phyloP scores from a whole-genome alignment of 352 stramenopile species.

The Phytophthora cryptogea region DNA sequence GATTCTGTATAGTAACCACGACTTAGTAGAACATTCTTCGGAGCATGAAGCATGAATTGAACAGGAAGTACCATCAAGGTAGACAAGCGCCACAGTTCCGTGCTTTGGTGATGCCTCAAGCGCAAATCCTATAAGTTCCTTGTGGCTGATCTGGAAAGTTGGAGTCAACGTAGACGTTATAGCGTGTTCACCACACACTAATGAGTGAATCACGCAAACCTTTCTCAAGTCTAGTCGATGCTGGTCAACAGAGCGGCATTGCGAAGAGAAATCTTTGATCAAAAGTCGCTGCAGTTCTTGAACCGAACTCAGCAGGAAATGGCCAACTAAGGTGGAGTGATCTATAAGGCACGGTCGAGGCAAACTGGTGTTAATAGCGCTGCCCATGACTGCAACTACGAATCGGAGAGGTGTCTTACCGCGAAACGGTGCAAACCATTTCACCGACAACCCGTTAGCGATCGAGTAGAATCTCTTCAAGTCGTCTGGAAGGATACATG shows the following conservation, averaged over 20 bases:
- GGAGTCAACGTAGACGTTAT: background rate
- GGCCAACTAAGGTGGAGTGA: slow-evolving; percentile 53
- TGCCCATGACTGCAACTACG: background rate
- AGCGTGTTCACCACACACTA: no score
- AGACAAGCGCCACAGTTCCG: slow-evolving; percentile 63
- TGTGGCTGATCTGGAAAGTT: slow-evolving; percentile 12
- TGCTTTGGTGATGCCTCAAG: slow-evolving; percentile 63
- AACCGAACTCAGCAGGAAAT: slow-evolving; percentile 67
- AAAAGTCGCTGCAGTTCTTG: slow-evolving; percentile 55
- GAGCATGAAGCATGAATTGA: background rate
- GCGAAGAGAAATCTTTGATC: slow-evolving; percentile 41
- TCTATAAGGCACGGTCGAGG: slow-evolving; percentile 22
- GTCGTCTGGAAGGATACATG: slow-evolving; percentile 58
- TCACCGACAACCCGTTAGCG: slow-evolving; percentile 71
- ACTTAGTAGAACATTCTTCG: background rate
- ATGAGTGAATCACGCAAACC: slow-evolving; percentile 5
- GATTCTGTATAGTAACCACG: slow-evolving; percentile 25
- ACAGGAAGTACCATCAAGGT: slow-evolving; percentile 31
- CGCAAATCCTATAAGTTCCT: slow-evolving; percentile 44
- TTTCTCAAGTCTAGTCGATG: slow-evolving; percentile 36
- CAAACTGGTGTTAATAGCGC: background rate
- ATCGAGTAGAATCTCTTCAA: slow-evolving; percentile 71
- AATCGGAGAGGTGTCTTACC: slow-evolving; percentile 19
- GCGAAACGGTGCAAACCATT: slow-evolving; percentile 68
- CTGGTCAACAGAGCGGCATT: slow-evolving; percentile 49